These are phyloP conservation scores for Aspergillus egyptiacus DNA, from an alignment of 495 filamentous ascomycete species.

Conservation along the genomic window DNA sequence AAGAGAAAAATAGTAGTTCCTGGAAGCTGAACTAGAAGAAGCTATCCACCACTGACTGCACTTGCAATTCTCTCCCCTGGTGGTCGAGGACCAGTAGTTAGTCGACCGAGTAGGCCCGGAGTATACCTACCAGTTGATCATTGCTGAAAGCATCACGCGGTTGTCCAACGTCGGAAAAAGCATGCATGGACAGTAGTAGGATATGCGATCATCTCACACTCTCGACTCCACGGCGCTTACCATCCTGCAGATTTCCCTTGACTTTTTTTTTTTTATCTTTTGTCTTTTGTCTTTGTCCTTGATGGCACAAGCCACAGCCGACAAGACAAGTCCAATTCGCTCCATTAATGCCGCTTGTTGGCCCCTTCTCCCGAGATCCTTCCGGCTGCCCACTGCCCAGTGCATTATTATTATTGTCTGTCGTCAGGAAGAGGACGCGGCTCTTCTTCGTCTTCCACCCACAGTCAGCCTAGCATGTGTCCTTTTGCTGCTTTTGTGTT, in stretches of 20 bases:
- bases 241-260: not conserved
- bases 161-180: conserved; percentile 15
- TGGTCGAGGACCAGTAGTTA: too few species aligned
- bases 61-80: too few species aligned
- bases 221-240: conserved; percentile 1
- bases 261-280: not conserved
- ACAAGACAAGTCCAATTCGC: not conserved
- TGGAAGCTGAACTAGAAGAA: too few species aligned
- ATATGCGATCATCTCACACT: not conserved
- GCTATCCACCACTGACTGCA: too few species aligned
- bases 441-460: conserved; percentile 14
- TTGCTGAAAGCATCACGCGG: not conserved
- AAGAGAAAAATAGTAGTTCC: too few species aligned
- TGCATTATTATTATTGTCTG: too few species aligned
- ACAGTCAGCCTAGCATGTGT: conserved; percentile 4
- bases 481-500: not conserved
- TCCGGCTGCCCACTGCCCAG: not conserved
- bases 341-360: not conserved
- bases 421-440: conserved; percentile 10
- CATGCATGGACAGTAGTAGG: not conserved
- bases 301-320: conserved; percentile 3
- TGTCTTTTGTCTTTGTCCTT: not conserved
- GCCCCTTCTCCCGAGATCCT: conserved; percentile 4
- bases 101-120: too few species aligned
- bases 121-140: not conserved